phyloP scores from a whole-genome alignment of 176 grass and related monocot genomes.

The Hsuehochloa calcarea region DNA sequence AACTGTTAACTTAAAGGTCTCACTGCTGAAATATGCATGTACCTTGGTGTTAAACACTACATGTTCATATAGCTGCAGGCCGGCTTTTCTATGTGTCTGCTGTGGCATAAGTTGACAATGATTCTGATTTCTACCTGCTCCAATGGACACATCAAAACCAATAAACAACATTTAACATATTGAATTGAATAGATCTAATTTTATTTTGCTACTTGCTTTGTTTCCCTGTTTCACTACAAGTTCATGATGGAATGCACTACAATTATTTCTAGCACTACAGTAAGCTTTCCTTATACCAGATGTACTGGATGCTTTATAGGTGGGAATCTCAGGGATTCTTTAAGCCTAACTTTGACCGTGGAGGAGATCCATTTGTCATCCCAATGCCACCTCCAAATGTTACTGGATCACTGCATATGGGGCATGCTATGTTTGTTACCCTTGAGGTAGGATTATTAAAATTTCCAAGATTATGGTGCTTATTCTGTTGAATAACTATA shows the following conservation, averaged over 20 bases:
- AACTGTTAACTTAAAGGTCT: neutral
- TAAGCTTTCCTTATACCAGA: neutral
- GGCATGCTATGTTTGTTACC: conserved; percentile 99
- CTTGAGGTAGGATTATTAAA: conserved; percentile 70
- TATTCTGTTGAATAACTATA: conserved; percentile 18
- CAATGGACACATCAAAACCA: neutral
- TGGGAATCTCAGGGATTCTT: conserved; percentile 97
- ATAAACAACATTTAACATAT: neutral
- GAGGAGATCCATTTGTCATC: conserved; percentile 83
- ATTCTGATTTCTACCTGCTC: neutral
- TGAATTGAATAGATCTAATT: neutral
- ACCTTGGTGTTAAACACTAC: neutral
- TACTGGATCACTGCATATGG: conserved; percentile 96
- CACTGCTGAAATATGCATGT: neutral
- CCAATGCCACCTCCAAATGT: conserved; percentile 98
- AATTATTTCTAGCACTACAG: conserved; percentile 13
- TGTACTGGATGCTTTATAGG: conserved; percentile 45
- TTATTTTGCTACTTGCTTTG: neutral
- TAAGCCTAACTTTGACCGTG: conserved; percentile 75
- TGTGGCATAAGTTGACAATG: neutral
- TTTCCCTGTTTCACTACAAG: neutral
- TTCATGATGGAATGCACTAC: neutral
- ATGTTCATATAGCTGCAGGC: neutral
- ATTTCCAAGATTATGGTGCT: conserved; percentile 6
- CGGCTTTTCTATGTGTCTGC: neutral